Base-by-base conservation (phyloP, 2,329 filamentous ascomycete species). In the Sporothrix euskadiensis region DNA sequence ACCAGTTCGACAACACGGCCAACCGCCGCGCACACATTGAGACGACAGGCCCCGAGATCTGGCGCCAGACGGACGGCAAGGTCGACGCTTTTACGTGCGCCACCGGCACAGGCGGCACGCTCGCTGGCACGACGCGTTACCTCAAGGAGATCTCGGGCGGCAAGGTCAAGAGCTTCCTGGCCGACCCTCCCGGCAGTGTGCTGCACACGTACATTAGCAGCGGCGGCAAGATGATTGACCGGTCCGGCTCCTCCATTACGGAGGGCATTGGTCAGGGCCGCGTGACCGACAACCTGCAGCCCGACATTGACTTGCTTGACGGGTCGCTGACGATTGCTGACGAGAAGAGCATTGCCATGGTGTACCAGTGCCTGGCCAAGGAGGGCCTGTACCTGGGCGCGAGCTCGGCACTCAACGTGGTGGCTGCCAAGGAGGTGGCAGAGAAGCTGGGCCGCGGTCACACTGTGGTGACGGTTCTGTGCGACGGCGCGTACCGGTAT, bases 261-360 rank as follows among this genome's bases (percentile, higher is more conserved):
- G 96, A 99, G 84, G 96, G 96, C 32, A 99, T 99, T 79, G 96
- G 96, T 26, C 96, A 98, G 84, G 96, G 96, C 52, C 92, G 96
- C 71, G 89, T 99, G 70, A 99, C 96, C n/a, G 93, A 97, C 80
- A 99, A 99, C 83, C 84, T 99, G 76, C 86, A 89, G 82, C 92
- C 92, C 4, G 96, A 99, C 79, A 88, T 99, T 73, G 91, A 87
- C 75, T 85, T 97, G 61, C 80, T 98, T 19, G 96, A 98, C 83
- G 94, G 91, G 74, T 93, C 94, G 49, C 80, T 99, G 78, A 87
- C 91, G 80, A 94, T 99, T 77, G 88, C 89, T 75, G 96, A 99
- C 80, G 94, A 96, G 84, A 94, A 97, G 88, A 97, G 91, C 79
- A 95, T 99, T 78, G 93, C 93, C 83, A 98, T 98, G 96, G 94